Base-by-base conservation (phyloP, 2,329 filamentous ascomycete genomes). In the Didymella arachidicola region DNA sequence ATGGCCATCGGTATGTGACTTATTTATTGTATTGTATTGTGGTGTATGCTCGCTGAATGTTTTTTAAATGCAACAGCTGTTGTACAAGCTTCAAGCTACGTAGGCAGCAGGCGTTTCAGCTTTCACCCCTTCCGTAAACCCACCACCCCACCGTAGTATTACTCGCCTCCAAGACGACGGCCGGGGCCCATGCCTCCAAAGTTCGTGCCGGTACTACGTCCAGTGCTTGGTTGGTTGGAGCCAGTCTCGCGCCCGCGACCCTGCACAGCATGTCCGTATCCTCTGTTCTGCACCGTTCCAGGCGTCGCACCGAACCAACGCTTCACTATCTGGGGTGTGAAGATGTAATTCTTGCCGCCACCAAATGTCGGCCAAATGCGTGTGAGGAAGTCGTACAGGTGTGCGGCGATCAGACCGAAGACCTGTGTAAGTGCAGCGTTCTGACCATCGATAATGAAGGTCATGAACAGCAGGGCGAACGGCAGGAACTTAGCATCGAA, bases 351-450 rank as follows among this genome's bases (percentile, higher is more conserved):
- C 50, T 81, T 83, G 0, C 95, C 95, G 55, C 91, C 91, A 30
- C 93, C 94, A 72, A 95, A 95, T 54, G 91, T 87, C 5, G 95
- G 95, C 83, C 93, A 98, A 41, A 97, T 84, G 47, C 91, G 86
- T 2, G 91, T 92, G 48, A 97, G 77, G 72, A 98, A 99, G 74
- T 98, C 91, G 78, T 92, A 96, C 19, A 95, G 72, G 75, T 99
- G 95, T 4, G 93, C 93, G 12, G 93, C 91, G 42, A 96, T 64
- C 11, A 99, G 82, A n/a, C 95, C 95, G 32, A 86, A 91, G 4
- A 87, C 77, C 71, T 96, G 88, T 4, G 88, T 70, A 55, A 90
- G 72, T 11, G 90, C 84, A 18, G 78, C 79, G 3, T 76, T 66
- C 34, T 83, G 82, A 11, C 89, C 88, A 5, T 79, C 82, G 72